A percentile compares a stretch with the other conserved stretches of the same genome.
Evolutionary conservation across 2,329 filamentous ascomycete genomes (phyloP).

Genomic region (Xylariaceae sp.): DNA sequence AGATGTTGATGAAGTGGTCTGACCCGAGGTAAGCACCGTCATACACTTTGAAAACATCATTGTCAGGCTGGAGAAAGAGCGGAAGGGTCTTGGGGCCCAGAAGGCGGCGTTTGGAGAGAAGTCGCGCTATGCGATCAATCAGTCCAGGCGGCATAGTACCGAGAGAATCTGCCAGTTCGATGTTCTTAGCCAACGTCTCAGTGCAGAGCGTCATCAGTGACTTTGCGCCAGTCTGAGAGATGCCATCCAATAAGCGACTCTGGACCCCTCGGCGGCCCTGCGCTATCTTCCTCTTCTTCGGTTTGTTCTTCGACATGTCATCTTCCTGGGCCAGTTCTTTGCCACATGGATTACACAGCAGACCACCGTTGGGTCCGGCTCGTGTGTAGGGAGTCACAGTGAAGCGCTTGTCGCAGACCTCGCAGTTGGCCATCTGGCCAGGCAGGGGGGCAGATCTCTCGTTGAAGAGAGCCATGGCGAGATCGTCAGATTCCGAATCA

Average conservation of each 20-base stretch:
- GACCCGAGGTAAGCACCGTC: slow-evolving; percentile 58
- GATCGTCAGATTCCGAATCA: slow-evolving; percentile 38
- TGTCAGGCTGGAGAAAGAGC: slow-evolving; percentile 47
- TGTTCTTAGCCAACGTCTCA: slow-evolving; percentile 55
- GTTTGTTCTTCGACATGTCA: slow-evolving; percentile 49
- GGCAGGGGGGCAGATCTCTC: slow-evolving; percentile 51
- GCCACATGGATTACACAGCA: slow-evolving; percentile 79
- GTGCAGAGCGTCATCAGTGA: slow-evolving; percentile 57
- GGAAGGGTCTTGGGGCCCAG: slow-evolving; percentile 46
- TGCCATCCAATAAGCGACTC: slow-evolving; percentile 77
- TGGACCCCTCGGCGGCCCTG: slow-evolving; percentile 67
- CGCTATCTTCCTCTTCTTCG: slow-evolving; percentile 49
- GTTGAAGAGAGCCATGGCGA: slow-evolving; percentile 41
- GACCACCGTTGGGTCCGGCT: slow-evolving; percentile 70
- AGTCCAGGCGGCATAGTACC: slow-evolving; percentile 48
- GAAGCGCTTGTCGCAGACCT: slow-evolving; percentile 77
- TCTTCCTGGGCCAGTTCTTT: slow-evolving; percentile 63
- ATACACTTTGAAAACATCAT: slow-evolving; percentile 47
- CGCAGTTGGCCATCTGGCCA: slow-evolving; percentile 84
- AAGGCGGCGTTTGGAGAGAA: slow-evolving; percentile 53
- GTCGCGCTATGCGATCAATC: slow-evolving; percentile 51
- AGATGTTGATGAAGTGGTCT: slow-evolving; percentile 73
- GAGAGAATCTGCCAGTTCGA: slow-evolving; percentile 54
- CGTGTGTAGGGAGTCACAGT: slow-evolving; percentile 88
- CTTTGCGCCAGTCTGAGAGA: slow-evolving; percentile 58